Evolutionary conservation across 2,329 filamentous ascomycete genomes (phyloP).

Genomic region (Colletotrichum nymphaeae): DNA sequence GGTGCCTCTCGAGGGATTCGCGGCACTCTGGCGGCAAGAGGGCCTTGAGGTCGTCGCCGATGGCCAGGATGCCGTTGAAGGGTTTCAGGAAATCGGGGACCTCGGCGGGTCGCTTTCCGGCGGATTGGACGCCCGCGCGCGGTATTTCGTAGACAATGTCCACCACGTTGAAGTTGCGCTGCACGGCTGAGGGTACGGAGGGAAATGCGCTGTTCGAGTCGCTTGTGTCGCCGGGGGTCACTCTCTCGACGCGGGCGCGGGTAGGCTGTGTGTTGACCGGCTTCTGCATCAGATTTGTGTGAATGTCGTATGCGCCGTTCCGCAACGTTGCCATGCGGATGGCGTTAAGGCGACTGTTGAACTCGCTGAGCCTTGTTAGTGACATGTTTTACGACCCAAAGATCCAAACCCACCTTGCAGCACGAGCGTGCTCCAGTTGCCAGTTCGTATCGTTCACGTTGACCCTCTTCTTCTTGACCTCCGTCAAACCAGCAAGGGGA

Average conservation of each 20-base stretch:
- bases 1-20: slow-evolving; percentile 76
- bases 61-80: slow-evolving; percentile 71
- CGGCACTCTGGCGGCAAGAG: slow-evolving; percentile 78
- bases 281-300: slow-evolving; percentile 92
- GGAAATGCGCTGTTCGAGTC: slow-evolving; percentile 53
- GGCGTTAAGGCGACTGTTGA: slow-evolving; percentile 80
- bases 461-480: slow-evolving; percentile 85
- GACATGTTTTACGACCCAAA: background rate
- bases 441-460: slow-evolving; percentile 94
- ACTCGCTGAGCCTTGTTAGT: slow-evolving; percentile 68
- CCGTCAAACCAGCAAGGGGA: slow-evolving; percentile 77
- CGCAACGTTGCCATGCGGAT: slow-evolving; percentile 74
- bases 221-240: slow-evolving; percentile 54
- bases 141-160: slow-evolving; percentile 67
- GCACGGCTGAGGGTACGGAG: slow-evolving; percentile 59
- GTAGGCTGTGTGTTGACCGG: slow-evolving; percentile 91
- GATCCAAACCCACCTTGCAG: slow-evolving; percentile 76
- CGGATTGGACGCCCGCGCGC: slow-evolving; percentile 56
- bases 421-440: slow-evolving; percentile 94
- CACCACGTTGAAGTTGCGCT: slow-evolving; percentile 67
- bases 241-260: slow-evolving; percentile 82
- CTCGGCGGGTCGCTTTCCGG: slow-evolving; percentile 48
- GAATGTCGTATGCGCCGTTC: slow-evolving; percentile 88
- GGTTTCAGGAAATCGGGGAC: slow-evolving; percentile 59
- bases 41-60: slow-evolving; percentile 73